Percentiles rank a stretch among this genome's conserved stretches.
phyloP scores from a whole-genome alignment of 495 filamentous ascomycete genomes.

The Aspergillus coremiiformis region DNA sequence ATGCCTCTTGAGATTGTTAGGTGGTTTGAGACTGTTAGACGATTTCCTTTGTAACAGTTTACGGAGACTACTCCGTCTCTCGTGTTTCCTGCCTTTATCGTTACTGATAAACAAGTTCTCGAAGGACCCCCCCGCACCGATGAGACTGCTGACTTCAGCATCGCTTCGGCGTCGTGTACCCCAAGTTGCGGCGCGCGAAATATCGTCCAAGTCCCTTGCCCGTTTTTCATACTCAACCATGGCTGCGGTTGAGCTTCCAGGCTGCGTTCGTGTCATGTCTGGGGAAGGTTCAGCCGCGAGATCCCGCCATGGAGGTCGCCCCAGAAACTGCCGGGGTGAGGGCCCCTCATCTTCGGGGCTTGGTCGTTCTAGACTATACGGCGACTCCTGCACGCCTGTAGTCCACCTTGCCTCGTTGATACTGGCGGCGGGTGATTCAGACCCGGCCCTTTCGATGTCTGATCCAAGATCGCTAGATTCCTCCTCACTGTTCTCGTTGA shows the following conservation, averaged over 20 bases:
- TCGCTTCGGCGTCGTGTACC: slow-evolving; percentile 59
- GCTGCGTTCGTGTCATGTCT: slow-evolving; percentile 32
- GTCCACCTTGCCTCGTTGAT: slow-evolving; percentile 26
- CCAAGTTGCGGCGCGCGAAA: slow-evolving; percentile 66
- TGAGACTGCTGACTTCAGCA: slow-evolving; percentile 52
- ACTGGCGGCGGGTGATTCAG: slow-evolving; percentile 27
- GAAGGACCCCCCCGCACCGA: slow-evolving; percentile 48
- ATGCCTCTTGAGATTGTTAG: slow-evolving; percentile 23
- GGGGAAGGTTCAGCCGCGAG: slow-evolving; percentile 24
- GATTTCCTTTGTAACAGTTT: slow-evolving; percentile 48
- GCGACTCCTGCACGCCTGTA: slow-evolving; percentile 20
- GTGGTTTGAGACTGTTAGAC: slow-evolving; percentile 18
- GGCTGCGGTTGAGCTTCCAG: slow-evolving; percentile 37
- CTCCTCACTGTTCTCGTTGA: slow-evolving; percentile 41
- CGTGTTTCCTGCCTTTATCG: slow-evolving; percentile 33
- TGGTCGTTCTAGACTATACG: slow-evolving; percentile 16
- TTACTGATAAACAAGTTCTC: slow-evolving; percentile 54
- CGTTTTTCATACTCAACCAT: slow-evolving; percentile 39
- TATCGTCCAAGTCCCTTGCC: slow-evolving; percentile 37
- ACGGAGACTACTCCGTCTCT: slow-evolving; percentile 36
- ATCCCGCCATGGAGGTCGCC: slow-evolving; percentile 40
- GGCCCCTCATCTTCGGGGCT: slow-evolving; percentile 18
- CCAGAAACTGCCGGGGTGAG: slow-evolving; percentile 27
- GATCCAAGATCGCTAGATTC: slow-evolving; percentile 27
- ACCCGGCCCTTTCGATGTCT: slow-evolving; percentile 13